Base-by-base conservation (phyloP, 345 rosid species). In the Citrus unshiu region DNA sequence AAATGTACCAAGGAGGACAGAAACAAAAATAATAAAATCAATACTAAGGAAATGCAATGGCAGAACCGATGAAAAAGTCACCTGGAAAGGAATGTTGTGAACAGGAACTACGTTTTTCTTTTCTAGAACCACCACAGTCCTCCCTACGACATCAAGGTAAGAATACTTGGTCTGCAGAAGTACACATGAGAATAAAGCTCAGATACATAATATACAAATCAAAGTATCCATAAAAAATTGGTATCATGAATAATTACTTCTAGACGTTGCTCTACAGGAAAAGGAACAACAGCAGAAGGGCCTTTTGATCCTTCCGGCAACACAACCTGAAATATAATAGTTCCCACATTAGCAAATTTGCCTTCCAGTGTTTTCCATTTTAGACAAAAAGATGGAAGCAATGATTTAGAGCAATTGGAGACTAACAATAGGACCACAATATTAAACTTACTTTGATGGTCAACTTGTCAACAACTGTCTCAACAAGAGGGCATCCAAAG, bases 81-180 rank as follows among this genome's bases (percentile, higher is more conserved):
- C 99, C 99, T 97, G 98, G 89, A 97, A 94, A 68, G 90, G 92
- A 81, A 86, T 54, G 73, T 81, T 89, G 81, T 90, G 99, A 82
- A 86, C 87, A 30, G 98, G 98, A 77, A 93, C 95, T 7, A 84
- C 89, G 76, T 92, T 97, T 77, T 88, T 89, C 93, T 94, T 97
- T 82, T 94, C 96, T 86, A 97, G 84, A 80, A 94, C 98, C 70
- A 93, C 85, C 81, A 97, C 98, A 56, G 98, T 89, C 85, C 99
- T 93, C 82, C 98, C 98, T 78, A 97, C 94, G 21, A 92, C 93
- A 89, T 97, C 98, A 75, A 97, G 98, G 89, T 97, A 97, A 29
- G 98, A 90, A 80, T 91, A 97, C 83, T 97, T 97, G 81, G 85
- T 90, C 99, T 97, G 89, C 86, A 86, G 35, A 79, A 16, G 68